Evolutionary conservation across 257 asterid genomes (phyloP).

Genomic region (Przewalskia tangutica): DNA sequence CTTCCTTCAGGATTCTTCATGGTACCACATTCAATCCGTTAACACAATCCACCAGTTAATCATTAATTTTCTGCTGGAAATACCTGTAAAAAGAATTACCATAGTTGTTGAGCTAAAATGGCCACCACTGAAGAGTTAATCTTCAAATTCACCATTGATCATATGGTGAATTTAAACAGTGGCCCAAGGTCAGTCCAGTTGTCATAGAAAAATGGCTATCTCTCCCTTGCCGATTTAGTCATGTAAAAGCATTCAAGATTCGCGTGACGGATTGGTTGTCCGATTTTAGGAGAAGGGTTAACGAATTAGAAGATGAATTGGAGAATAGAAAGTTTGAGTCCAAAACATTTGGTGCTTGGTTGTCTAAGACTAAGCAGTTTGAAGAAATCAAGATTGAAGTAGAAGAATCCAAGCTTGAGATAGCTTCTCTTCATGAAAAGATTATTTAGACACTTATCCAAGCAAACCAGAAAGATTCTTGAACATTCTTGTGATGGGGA

Average conservation of each 20-base stretch:
- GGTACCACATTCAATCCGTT: too few species aligned
- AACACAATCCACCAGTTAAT: too few species aligned
- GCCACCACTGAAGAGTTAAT: too few species aligned
- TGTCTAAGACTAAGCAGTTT: conserved; percentile 27
- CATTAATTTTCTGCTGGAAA: too few species aligned
- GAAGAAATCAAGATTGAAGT: conserved; percentile 37
- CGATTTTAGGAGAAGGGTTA: conserved; percentile 20
- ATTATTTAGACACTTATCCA: conserved; percentile 21
- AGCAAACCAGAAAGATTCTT: background rate
- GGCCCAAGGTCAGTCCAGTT: too few species aligned
- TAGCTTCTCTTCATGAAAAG: conserved; percentile 27
- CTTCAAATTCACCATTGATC: too few species aligned
- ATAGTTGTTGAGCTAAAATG: too few species aligned
- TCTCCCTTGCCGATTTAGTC: too few species aligned
- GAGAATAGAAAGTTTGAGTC: conserved; percentile 22
- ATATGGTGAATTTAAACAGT: too few species aligned
- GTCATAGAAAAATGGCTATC: too few species aligned
- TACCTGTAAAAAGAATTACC: too few species aligned
- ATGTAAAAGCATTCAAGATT: conserved; percentile 19
- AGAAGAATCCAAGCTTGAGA: conserved; percentile 42
- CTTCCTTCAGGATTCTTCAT: too few species aligned
- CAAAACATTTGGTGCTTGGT: conserved; percentile 30
- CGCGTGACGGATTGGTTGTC: conserved; percentile 3
- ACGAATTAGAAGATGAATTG: conserved; percentile 46
- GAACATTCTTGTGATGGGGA: background rate